Base-by-base conservation (phyloP, 768 basidiomycete species). In the Lyophyllum atratum region DNA sequence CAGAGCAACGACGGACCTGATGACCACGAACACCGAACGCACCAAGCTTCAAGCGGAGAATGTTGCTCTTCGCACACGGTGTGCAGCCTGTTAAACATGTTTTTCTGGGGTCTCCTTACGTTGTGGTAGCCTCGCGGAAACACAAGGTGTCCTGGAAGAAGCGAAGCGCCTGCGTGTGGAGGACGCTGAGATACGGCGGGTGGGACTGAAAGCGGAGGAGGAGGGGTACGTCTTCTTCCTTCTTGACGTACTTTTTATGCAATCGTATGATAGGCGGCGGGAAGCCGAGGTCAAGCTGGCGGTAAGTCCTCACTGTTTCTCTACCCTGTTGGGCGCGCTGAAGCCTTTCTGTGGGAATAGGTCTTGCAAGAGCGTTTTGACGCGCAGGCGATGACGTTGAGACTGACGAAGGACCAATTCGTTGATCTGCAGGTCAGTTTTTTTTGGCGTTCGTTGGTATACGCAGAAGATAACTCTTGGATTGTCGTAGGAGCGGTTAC, bases 281-380 rank as follows among this genome's bases (percentile, higher is more conserved):
- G 46, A 61, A 34, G 54, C 34, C 4, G 59, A 65, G 34, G 40
- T 57, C 19, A 34, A 33, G 12, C 45, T 56, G 8, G 46, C 53
- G 29, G 59, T 59, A 37, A 22, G 55, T 53, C n/a, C n/a, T n/a
- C n/a, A n/a, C n/a, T n/a, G n/a, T n/a, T n/a, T n/a, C n/a, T n/a
- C n/a, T n/a, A n/a, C n/a, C n/a, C n/a, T n/a, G n/a, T n/a, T n/a
- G n/a, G n/a, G n/a, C n/a, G n/a, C n/a, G n/a, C n/a, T n/a, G n/a
- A 43, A 25, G 33, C 19, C 29, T 6, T 12, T 15, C 21, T 33
- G 4, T 25, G 34, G 21, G 5, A 37, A 51, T 28, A 84, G 78
- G 68, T 76, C 34, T 71, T 85, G 15, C 81, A 87, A 63, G 85
- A 88, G 52, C 78, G 85, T 24, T 82, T 81, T 51, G 85, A 88